Percentiles rank a stretch among this genome's conserved stretches.
These are phyloP conservation scores for Aspergillus piperis DNA, from an alignment of 2,329 filamentous ascomycete genomes.

Conservation along the genomic window DNA sequence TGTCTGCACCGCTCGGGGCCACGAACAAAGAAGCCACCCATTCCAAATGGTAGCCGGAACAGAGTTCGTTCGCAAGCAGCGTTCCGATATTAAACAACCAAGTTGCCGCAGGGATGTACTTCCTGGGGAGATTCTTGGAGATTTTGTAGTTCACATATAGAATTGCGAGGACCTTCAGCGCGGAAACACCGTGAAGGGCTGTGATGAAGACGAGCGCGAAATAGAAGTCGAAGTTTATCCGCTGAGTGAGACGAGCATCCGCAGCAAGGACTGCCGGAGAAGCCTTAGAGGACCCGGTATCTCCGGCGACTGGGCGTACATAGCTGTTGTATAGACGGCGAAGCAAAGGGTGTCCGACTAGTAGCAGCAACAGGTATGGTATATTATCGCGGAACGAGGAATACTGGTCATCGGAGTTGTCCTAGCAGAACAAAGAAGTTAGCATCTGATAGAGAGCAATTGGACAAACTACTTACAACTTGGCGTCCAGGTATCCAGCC, in stretches of 20 bases:
- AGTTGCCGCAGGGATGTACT: slow-evolving; percentile 71
- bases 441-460: not conserved
- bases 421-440: slow-evolving; percentile 52
- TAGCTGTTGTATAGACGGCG: slow-evolving; percentile 69
- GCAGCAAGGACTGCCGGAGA: slow-evolving; percentile 39
- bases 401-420: slow-evolving; percentile 89
- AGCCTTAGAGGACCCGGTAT: slow-evolving; percentile 22
- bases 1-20: slow-evolving; percentile 31
- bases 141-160: slow-evolving; percentile 80
- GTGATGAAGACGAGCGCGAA: slow-evolving; percentile 80
- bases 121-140: slow-evolving; percentile 69
- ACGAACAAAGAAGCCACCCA: slow-evolving; percentile 59
- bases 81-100: slow-evolving; percentile 88
- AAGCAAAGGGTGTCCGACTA: slow-evolving; percentile 76
- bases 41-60: slow-evolving; percentile 72
- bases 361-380: slow-evolving; percentile 72
- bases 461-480: slow-evolving; percentile 61
- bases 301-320: slow-evolving; percentile 44
- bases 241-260: slow-evolving; percentile 64
- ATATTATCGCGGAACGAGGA: slow-evolving; percentile 80
- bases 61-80: slow-evolving; percentile 88
- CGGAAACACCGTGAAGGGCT: slow-evolving; percentile 81
- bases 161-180: slow-evolving; percentile 77
- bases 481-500: slow-evolving; percentile 93
- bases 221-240: slow-evolving; percentile 76